These are phyloP conservation scores for Spathaspora hagerdaliae DNA, from an alignment of 805 yeast genomes.

Conservation along the genomic window DNA sequence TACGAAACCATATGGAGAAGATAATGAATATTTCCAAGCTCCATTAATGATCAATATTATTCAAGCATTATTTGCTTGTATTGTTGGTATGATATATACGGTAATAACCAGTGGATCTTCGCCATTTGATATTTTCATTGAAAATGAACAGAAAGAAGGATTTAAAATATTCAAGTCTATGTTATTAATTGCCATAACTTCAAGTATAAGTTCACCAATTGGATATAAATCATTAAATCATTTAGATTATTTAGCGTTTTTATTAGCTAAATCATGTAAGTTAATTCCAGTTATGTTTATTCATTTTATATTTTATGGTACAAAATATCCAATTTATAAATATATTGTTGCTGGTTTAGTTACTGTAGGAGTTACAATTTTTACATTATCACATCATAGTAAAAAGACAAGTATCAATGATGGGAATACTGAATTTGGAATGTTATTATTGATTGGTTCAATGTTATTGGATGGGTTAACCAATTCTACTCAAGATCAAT, in stretches of 20 bases:
- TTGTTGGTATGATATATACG: constrained; percentile 64
- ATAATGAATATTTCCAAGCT: constrained; percentile 54
- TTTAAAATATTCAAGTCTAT: constrained; percentile 30
- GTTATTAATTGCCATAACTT: constrained; percentile 61
- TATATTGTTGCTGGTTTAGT: constrained; percentile 74
- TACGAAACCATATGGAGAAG: constrained; percentile 63
- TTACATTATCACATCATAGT: constrained; percentile 53
- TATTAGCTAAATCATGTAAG: constrained; percentile 90
- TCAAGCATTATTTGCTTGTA: constrained; percentile 71
- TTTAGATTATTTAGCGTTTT: constrained; percentile 79
- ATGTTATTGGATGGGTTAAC: constrained; percentile 87
- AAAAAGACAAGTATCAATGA: constrained; percentile 29
- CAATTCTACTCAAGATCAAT: constrained; percentile 87
- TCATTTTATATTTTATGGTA: constrained; percentile 66
- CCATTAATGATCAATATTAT: constrained; percentile 74
- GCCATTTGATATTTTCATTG: constrained; percentile 29
- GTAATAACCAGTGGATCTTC: constrained; percentile 21
- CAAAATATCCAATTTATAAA: constrained; percentile 70
- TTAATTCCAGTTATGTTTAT: constrained; percentile 91
- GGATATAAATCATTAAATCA: constrained; percentile 75
- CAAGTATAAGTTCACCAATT: constrained; percentile 77
- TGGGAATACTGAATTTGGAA: constrained; percentile 51
- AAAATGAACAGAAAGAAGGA: constrained; percentile 17
- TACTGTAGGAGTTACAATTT: constrained; percentile 76
- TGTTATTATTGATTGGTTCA: constrained; percentile 53